Conservation (phyloP, 352 stramenopile species). For the Globisporangium spiculum region DNA sequence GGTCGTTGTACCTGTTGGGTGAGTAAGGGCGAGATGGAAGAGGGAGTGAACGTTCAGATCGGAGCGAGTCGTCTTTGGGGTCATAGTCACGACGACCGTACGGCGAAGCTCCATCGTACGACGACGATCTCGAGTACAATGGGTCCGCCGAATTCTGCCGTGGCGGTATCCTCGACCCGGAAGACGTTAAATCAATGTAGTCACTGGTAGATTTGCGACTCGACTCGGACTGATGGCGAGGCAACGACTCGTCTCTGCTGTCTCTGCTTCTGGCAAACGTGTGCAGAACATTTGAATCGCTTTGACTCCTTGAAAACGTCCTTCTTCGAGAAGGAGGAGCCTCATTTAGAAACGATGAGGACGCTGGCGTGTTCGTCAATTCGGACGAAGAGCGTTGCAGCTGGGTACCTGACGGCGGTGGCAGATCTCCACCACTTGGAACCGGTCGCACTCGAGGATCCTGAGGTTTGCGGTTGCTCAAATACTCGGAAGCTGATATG, state of each 20-base stretch:
- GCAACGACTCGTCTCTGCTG: conserved; percentile 16
- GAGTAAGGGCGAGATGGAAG: conserved; percentile 15
- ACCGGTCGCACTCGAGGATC: conserved; percentile 3
- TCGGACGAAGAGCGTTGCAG: conserved; percentile 11
- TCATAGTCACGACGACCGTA: conserved; percentile 16
- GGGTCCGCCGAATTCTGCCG: conserved; percentile 10
- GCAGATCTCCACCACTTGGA: background rate
- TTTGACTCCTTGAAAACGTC: conserved; percentile 18
- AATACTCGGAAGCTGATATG: conserved; percentile 17
- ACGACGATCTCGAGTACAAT: conserved; percentile 7
- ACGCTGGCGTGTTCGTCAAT: background rate
- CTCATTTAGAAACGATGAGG: background rate
- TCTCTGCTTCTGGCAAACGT: conserved; percentile 12
- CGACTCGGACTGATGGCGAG: conserved; percentile 2
- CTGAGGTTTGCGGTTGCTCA: conserved; percentile 15
- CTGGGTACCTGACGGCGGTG: background rate
- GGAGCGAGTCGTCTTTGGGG: conserved; percentile 11
- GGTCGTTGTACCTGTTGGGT: conserved; percentile 18
- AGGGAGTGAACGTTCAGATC: conserved; percentile 19
- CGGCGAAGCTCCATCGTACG: conserved; percentile 8
- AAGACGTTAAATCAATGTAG: conserved; percentile 8
- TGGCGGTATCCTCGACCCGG: conserved; percentile 13
- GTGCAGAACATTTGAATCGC: conserved; percentile 12
- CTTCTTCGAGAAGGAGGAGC: background rate
- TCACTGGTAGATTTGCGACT: background rate